These are phyloP conservation scores for Phytophthora constricta DNA, from an alignment of 352 stramenopile genomes.

Conservation along the genomic window DNA sequence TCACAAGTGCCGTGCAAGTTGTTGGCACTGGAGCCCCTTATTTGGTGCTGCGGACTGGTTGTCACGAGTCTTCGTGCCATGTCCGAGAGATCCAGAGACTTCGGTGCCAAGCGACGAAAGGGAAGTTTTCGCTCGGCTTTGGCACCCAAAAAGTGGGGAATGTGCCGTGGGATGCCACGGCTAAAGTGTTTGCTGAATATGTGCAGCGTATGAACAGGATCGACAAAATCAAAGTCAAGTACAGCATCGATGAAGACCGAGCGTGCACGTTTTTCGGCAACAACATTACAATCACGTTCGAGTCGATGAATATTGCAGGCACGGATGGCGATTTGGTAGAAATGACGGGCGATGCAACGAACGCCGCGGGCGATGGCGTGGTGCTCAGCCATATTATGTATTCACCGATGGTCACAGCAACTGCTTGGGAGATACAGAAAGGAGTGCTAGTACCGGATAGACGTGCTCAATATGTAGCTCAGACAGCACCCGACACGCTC, in stretches of 20 bases:
- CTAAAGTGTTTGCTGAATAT: conserved; percentile 52
- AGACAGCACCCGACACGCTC: conserved; percentile 47
- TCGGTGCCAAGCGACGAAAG: conserved; percentile 60
- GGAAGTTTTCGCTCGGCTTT: conserved; percentile 74
- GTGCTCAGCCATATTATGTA: conserved; percentile 54
- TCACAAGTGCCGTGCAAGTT: conserved; percentile 75
- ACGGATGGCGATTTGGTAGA: conserved; percentile 69
- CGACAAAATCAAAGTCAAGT: conserved; percentile 61
- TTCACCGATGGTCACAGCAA: conserved; percentile 42
- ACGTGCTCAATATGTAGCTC: conserved; percentile 38
- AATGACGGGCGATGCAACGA: conserved; percentile 59
- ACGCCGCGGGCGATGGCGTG: conserved; percentile 48
- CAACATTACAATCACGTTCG: conserved; percentile 81
- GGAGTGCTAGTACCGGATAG: conserved; percentile 50
- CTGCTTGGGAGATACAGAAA: conserved; percentile 75
- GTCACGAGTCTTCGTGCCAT: conserved; percentile 53
- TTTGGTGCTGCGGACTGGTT: conserved; percentile 66
- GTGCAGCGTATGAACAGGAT: conserved; percentile 72
- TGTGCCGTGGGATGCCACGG: conserved; percentile 66
- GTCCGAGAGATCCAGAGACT: conserved; percentile 69
- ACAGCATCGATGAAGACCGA: conserved; percentile 59
- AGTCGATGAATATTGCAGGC: conserved; percentile 74
- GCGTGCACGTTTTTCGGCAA: conserved; percentile 84
- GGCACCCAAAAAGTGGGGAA: conserved; percentile 59
- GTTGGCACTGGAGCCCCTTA: conserved; percentile 42